phyloP scores from a whole-genome alignment of 164 flowering plant genomes.

The Annona squamosa region DNA sequence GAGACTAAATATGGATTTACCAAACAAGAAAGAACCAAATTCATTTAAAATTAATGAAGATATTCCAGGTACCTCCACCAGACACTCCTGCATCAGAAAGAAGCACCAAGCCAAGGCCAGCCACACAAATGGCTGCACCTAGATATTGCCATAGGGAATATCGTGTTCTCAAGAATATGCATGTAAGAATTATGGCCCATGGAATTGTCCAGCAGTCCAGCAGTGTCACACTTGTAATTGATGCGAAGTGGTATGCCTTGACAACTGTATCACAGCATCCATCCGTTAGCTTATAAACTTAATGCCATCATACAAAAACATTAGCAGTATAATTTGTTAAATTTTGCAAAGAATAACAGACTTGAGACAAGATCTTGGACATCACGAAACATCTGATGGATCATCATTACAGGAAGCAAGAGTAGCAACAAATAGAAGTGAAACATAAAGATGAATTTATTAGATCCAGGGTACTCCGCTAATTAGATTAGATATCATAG shows the following conservation, averaged over 20 bases:
- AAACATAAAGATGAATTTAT: background rate
- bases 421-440: background rate
- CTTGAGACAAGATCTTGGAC: background rate
- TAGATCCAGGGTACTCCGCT: background rate
- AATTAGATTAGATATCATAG: too few species aligned
- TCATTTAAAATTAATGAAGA: background rate
- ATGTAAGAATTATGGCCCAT: conserved; percentile 70
- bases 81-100: conserved; percentile 66
- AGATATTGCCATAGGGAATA: conserved; percentile 56
- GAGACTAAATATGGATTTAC: background rate
- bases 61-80: conserved; percentile 46
- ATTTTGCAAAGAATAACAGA: background rate
- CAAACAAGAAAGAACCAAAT: background rate
- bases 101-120: conserved; percentile 63
- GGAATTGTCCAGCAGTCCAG: conserved; percentile 74
- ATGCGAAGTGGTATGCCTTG: conserved; percentile 65
- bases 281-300: background rate
- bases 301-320: too few species aligned
- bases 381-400: background rate
- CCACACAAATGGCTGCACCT: conserved; percentile 51
- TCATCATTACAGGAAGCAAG: background rate
- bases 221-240: conserved; percentile 75
- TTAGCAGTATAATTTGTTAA: background rate
- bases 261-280: conserved; percentile 39
- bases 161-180: conserved; percentile 56